Conservation (phyloP, 345 rosid species). For the Crucihimalaya himalaica region DNA sequence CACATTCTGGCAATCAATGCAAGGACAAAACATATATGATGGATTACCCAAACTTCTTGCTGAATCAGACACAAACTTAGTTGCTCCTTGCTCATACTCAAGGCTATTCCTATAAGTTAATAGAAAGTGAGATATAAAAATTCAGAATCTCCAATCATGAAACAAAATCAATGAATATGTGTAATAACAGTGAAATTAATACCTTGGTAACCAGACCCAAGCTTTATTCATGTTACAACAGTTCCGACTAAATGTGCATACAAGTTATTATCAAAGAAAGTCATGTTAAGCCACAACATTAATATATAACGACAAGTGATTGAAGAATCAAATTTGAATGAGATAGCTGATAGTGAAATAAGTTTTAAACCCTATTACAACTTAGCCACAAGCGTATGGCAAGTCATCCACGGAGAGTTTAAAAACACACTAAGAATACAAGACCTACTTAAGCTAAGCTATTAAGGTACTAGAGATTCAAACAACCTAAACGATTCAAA, state of each 20-base stretch:
- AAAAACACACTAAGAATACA: no score
- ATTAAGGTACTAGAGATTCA: no score
- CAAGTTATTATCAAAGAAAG: not conserved
- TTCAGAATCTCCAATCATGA: not conserved
- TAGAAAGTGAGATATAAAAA: not conserved
- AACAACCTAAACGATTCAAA: no score
- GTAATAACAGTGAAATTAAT: not conserved
- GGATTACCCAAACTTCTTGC: no score
- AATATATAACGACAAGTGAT: not conserved
- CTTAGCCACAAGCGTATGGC: no score
- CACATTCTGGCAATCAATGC: not conserved
- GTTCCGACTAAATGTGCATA: not conserved
- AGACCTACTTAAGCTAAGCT: no score
- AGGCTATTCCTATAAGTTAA: not conserved
- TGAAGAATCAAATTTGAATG: no score
- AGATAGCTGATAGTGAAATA: no score
- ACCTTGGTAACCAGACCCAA: constrained; percentile 8
- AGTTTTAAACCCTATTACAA: no score
- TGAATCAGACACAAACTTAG: not conserved
- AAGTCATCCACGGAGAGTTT: no score
- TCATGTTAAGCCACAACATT: not conserved
- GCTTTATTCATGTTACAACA: constrained; percentile 3
- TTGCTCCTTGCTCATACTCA: not conserved
- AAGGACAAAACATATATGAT: not conserved
- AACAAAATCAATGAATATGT: not conserved